These are phyloP conservation scores for Emmonsiellopsis sp. DNA, from an alignment of 2,329 filamentous ascomycete species.

Conservation along the genomic window DNA sequence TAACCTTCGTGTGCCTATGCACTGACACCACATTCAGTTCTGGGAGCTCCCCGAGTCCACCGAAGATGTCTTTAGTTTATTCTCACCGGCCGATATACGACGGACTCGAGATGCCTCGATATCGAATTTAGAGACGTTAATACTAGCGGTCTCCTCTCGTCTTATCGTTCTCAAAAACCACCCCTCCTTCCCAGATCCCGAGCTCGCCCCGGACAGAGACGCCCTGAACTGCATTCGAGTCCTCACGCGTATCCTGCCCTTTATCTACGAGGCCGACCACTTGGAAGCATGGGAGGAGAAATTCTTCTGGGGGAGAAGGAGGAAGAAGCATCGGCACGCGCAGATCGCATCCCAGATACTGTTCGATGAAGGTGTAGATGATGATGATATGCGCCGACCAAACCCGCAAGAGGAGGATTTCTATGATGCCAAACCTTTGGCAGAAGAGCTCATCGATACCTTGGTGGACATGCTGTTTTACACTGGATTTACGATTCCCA, in stretches of 20 bases:
- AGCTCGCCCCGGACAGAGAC: constrained; percentile 72
- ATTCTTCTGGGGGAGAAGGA: constrained; percentile 80
- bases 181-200: constrained; percentile 79
- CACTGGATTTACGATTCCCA: constrained; percentile 76
- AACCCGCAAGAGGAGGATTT: constrained; percentile 51
- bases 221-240: constrained; percentile 93
- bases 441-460: constrained; percentile 86
- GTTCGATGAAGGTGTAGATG: constrained; percentile 63
- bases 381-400: constrained; percentile 36
- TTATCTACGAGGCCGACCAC: constrained; percentile 80
- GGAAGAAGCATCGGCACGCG: constrained; percentile 60
- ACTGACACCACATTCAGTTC: constrained; percentile 54
- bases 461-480: constrained; percentile 86
- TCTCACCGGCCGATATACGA: constrained; percentile 79
- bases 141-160: constrained; percentile 73
- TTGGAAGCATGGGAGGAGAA: constrained; percentile 78
- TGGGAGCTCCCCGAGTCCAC: constrained; percentile 94
- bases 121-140: constrained; percentile 81
- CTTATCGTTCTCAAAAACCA: constrained; percentile 77
- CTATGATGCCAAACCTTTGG: constrained; percentile 76
- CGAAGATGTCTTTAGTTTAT: constrained; percentile 94
- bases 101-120: constrained; percentile 76
- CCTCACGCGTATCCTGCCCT: constrained; percentile 80
- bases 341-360: constrained; percentile 65
- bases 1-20: background rate